Evolutionary conservation across 2,329 filamentous ascomycete genomes (phyloP), one percentile per base, ranked within the genome.

Genomic region (Paraconiothyrium sp.): DNA sequence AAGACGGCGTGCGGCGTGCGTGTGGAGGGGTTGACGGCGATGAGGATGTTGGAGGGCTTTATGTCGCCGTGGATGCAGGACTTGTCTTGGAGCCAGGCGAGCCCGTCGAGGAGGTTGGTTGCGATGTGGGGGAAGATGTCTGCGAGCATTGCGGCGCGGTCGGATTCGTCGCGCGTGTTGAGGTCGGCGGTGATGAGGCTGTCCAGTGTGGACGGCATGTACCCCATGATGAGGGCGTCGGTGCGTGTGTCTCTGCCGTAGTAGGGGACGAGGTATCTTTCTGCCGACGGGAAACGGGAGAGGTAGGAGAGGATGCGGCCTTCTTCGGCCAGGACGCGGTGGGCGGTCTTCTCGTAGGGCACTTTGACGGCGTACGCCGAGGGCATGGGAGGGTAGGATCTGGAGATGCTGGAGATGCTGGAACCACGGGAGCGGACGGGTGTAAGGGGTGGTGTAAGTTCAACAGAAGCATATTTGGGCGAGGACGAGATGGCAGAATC

Each of bases 21-120:
- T 16, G 62, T 20, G 41, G 58, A 35, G 3, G 66, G 43, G 2
- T 59, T 43, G 3, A 63, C 57, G 63, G 65, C 68, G 54, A 82
- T 67, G 39, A 84, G 75, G 48, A 84, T 77, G 67, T 84, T 84
- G 1, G 76, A 76, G 1, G 82, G 81, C 68, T 84, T 84, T 71
- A 84, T 79, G 60, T 84, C 82, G 5, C 79, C 82, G 62, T 77
- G 75, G 1, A 81, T 74, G 52, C 82, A 77, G 24, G 72, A 73
- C 30, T 76, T 73, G 8, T 69, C 60, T 50, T 81, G 77, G 58
- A 84, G 66, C 76, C 81, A 83, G 4, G 73, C 73, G 3, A 84
- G 71, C 22, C 79, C 80, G 41, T 70, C 67, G 34, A 82, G 72
- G 7, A 84, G 74, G 39, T 78, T 69, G 27, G 69, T 62, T 0